Conservation (phyloP, 805 yeast genomes). For the Starmerella potacharoeniae region DNA sequence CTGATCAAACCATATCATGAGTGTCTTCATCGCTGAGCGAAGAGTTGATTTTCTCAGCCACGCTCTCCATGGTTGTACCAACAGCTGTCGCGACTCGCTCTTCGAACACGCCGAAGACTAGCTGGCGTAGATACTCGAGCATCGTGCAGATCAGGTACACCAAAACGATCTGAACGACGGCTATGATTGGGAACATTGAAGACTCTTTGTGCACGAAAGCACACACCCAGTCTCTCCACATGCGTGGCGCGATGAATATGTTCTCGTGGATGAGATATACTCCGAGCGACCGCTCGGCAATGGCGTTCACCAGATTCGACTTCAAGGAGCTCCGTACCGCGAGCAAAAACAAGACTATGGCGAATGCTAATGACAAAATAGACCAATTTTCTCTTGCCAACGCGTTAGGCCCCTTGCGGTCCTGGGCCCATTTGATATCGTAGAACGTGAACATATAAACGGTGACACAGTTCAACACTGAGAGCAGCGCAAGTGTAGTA, state of each 20-base stretch:
- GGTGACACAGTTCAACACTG: conserved; percentile 1
- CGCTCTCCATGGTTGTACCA: neutral
- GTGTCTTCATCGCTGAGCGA: neutral
- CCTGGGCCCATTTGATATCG: neutral
- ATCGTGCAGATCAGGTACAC: conserved; percentile 7
- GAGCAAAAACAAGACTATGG: conserved; percentile 4
- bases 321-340: neutral
- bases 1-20: neutral
- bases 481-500: neutral
- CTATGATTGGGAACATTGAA: conserved; percentile 7
- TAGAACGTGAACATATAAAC: conserved; percentile 5
- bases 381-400: conserved; percentile 11
- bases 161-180: neutral
- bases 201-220: neutral
- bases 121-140: conserved; percentile 8
- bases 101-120: conserved; percentile 6
- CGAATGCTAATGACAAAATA: conserved; percentile 4
- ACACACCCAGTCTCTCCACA: conserved; percentile 7
- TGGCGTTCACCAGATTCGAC: conserved; percentile 2
- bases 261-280: conserved; percentile 16
- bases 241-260: neutral
- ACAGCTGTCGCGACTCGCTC: neutral
- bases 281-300: conserved; percentile 9
- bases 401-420: conserved; percentile 9
- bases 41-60: neutral